phyloP scores from a whole-genome alignment of 176 grass and related monocot species.

The Oryza nivara region DNA sequence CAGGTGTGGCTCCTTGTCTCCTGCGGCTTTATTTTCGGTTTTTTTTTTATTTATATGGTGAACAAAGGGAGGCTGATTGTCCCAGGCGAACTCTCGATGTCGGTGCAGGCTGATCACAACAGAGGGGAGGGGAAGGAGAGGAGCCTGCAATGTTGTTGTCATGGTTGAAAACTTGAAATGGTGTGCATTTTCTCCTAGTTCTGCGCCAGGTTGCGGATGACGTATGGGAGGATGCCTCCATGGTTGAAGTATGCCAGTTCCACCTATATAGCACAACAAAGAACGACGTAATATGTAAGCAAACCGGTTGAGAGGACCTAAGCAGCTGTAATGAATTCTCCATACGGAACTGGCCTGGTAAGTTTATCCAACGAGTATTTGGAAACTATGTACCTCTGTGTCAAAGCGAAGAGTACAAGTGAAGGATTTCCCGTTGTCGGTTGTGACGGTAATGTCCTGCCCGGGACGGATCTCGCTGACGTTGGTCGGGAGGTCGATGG shows the following conservation, averaged over 20 bases:
- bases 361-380: neutral
- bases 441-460: slow-evolving; percentile 77
- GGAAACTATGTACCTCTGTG: slow-evolving; percentile 75
- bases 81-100: neutral
- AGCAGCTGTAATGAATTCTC: neutral
- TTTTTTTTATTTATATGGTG: slow-evolving; percentile 40
- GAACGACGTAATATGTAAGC: neutral
- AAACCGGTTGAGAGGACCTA: neutral
- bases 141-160: neutral
- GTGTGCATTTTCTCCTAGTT: slow-evolving; percentile 39
- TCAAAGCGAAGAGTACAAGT: slow-evolving; percentile 72
- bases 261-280: slow-evolving; percentile 57
- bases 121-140: neutral
- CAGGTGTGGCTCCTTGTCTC: neutral
- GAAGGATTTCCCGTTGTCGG: slow-evolving; percentile 79
- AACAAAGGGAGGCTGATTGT: slow-evolving; percentile 2
- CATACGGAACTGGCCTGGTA: neutral
- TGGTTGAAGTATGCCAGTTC: slow-evolving; percentile 94
- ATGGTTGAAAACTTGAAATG: neutral
- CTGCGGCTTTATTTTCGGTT: slow-evolving; percentile 37
- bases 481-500: slow-evolving; percentile 66
- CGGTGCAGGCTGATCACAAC: neutral
- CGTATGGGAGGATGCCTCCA: slow-evolving; percentile 89
- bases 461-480: slow-evolving; percentile 81
- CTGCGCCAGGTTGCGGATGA: slow-evolving; percentile 78